phyloP scores from a whole-genome alignment of 2,329 filamentous ascomycete genomes.

The Neofusicoccum laricinum region DNA sequence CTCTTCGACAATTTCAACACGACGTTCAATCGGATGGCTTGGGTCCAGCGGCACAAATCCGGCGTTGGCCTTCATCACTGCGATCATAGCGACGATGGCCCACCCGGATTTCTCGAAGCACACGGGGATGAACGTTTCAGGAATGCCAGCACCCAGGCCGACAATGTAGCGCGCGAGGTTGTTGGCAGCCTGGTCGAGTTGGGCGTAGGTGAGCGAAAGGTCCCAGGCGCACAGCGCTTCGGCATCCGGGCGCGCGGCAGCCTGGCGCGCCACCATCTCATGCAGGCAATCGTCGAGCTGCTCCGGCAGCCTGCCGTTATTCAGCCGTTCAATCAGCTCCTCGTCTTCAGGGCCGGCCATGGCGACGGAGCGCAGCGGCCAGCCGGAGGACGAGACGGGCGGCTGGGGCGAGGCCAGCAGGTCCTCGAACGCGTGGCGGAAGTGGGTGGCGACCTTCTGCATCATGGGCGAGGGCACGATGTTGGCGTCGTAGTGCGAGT shows the following conservation, averaged over 20 bases:
- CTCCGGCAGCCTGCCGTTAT: not conserved
- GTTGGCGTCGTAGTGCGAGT: not conserved
- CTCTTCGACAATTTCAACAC: constrained; percentile 22
- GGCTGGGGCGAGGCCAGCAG: not conserved
- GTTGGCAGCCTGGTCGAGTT: constrained; percentile 35
- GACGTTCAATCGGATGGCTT: not conserved
- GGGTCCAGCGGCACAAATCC: constrained; percentile 29
- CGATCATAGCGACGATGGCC: constrained; percentile 34
- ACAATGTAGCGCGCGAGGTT: constrained; percentile 41
- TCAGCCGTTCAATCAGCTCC: not conserved
- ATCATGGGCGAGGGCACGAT: not conserved
- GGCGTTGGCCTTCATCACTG: constrained; percentile 31
- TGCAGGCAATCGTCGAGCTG: constrained; percentile 43
- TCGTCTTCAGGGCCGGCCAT: not conserved
- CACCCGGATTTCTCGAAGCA: constrained; percentile 21
- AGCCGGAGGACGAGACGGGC: not conserved
- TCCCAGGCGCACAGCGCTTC: constrained; percentile 51
- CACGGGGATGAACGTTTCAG: not conserved
- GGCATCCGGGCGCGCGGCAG: constrained; percentile 31
- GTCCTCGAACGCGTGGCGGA: not conserved
- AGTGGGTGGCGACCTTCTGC: not conserved
- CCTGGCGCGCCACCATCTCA: constrained; percentile 36
- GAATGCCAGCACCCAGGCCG: constrained; percentile 23
- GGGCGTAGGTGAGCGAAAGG: constrained; percentile 46
- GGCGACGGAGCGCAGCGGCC: not conserved